These are phyloP conservation scores for Omphalea diandra DNA, from an alignment of 441 rosid genomes.

Conservation along the genomic window DNA sequence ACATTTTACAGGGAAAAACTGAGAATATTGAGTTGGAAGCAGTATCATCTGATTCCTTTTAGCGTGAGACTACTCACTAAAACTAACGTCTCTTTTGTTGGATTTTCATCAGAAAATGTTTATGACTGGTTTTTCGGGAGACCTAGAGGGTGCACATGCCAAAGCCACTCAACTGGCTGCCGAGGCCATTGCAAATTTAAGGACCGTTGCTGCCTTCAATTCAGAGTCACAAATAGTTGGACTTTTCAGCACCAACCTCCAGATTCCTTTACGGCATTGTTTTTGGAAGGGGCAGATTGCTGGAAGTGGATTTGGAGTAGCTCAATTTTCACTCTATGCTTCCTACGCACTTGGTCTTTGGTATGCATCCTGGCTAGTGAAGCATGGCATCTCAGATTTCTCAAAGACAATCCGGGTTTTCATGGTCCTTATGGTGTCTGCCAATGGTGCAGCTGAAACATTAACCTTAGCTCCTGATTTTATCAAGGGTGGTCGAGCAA, in stretches of 20 bases:
- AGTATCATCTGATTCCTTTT: too few species aligned
- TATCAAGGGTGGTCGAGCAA: slow-evolving; percentile 97
- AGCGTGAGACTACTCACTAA: too few species aligned
- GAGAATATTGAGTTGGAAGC: too few species aligned
- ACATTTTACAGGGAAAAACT: too few species aligned
- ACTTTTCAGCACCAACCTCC: slow-evolving; percentile 76
- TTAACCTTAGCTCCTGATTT: slow-evolving; percentile 96
- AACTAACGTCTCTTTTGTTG: not conserved
- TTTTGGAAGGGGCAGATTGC: slow-evolving; percentile 99
- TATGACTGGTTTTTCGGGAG: slow-evolving; percentile 97
- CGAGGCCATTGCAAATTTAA: slow-evolving; percentile 93
- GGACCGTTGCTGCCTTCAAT: slow-evolving; percentile 97
- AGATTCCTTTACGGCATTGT: slow-evolving; percentile 78
- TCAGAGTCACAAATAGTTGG: slow-evolving; percentile 84
- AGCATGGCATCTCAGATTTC: slow-evolving; percentile 97
- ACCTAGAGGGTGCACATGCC: slow-evolving; percentile 90
- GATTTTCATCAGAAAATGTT: slow-evolving; percentile 85
- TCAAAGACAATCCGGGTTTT: slow-evolving; percentile 96
- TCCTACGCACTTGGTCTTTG: slow-evolving; percentile 97
- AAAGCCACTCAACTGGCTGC: slow-evolving; percentile 97
- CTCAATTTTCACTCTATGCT: slow-evolving; percentile 90
- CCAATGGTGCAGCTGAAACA: slow-evolving; percentile 99
- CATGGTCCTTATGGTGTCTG: slow-evolving; percentile 98
- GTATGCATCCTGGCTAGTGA: slow-evolving; percentile 99
- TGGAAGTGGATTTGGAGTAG: slow-evolving; percentile 92